Percentiles rank a stretch among this genome's conserved stretches.
These are phyloP conservation scores for Malus orientalis DNA, from an alignment of 306 rosid species.

Conservation along the genomic window DNA sequence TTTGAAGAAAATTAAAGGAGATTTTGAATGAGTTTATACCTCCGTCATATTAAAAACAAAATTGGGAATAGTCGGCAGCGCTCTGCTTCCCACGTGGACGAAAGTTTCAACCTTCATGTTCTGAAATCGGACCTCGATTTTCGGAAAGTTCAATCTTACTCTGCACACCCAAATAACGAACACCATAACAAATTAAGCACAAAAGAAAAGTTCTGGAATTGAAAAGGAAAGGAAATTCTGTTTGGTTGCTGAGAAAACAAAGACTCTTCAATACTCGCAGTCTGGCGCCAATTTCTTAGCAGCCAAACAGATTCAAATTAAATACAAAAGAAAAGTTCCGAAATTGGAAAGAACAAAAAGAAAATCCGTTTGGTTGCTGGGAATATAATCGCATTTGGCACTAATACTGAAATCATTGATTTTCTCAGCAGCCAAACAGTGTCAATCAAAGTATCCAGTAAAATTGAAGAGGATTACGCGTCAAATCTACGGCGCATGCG, in stretches of 20 bases:
- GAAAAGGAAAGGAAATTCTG: neutral
- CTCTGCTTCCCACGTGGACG: constrained; percentile 94
- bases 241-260: neutral
- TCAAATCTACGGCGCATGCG: constrained; percentile 73
- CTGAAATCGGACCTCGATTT: constrained; percentile 88
- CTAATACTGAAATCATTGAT: neutral
- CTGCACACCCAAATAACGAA: constrained; percentile 24
- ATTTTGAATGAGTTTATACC: constrained; percentile 27
- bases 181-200: neutral
- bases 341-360: neutral
- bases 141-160: constrained; percentile 77
- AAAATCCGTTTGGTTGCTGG: neutral
- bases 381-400: neutral
- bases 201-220: neutral
- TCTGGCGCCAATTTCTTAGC: constrained; percentile 4
- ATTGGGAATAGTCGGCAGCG: constrained; percentile 92
- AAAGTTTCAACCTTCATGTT: constrained; percentile 69
- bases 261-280: neutral
- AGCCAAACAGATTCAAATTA: neutral
- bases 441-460: neutral
- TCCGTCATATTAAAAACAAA: constrained; percentile 76
- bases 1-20: neutral
- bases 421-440: neutral
- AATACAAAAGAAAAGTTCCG: neutral
- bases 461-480: constrained; percentile 34